phyloP scores from a whole-genome alignment of 2,329 filamentous ascomycete genomes.

The Coleophoma cylindrospora region DNA sequence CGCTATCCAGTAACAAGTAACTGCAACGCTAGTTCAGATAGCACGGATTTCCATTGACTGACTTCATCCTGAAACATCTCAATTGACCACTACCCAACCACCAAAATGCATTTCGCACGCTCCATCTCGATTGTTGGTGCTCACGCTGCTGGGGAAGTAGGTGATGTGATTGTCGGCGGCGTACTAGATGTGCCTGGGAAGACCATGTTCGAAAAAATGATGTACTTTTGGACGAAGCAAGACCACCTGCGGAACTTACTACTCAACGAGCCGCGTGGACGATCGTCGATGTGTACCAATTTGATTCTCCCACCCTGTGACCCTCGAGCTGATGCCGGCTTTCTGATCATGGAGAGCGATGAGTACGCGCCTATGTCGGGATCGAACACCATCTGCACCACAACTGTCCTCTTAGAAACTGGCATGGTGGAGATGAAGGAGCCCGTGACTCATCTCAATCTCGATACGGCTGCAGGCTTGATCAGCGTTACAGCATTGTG shows the following conservation, averaged over 20 bases:
- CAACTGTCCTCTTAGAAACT: slow-evolving; percentile 40
- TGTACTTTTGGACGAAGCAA: slow-evolving; percentile 33
- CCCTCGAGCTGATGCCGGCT: slow-evolving; percentile 36
- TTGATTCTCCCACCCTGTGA: slow-evolving; percentile 37
- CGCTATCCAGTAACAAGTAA: no score
- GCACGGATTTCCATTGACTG: no score
- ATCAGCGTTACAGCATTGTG: slow-evolving; percentile 36
- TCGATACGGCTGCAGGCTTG: slow-evolving; percentile 40
- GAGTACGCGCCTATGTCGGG: slow-evolving; percentile 41
- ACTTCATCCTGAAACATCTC: no score
- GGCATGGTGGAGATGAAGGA: slow-evolving; percentile 41
- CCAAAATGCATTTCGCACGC: no score
- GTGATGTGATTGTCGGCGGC: slow-evolving; percentile 43
- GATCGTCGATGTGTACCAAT: slow-evolving; percentile 34
- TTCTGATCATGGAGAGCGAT: slow-evolving; percentile 40
- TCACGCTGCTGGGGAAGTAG: slow-evolving; percentile 37
- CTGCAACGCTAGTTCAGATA: no score
- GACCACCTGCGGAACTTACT: slow-evolving; percentile 36
- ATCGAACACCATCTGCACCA: slow-evolving; percentile 37
- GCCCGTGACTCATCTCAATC: slow-evolving; percentile 32
- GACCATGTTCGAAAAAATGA: slow-evolving; percentile 43
- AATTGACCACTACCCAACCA: no score
- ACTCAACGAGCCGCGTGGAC: slow-evolving; percentile 40
- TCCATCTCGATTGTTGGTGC: slow-evolving; percentile 24
- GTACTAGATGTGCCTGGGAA: slow-evolving; percentile 36